Conservation (phyloP, 768 basidiomycete genomes). For the Naganishia vaughanmartiniae region DNA sequence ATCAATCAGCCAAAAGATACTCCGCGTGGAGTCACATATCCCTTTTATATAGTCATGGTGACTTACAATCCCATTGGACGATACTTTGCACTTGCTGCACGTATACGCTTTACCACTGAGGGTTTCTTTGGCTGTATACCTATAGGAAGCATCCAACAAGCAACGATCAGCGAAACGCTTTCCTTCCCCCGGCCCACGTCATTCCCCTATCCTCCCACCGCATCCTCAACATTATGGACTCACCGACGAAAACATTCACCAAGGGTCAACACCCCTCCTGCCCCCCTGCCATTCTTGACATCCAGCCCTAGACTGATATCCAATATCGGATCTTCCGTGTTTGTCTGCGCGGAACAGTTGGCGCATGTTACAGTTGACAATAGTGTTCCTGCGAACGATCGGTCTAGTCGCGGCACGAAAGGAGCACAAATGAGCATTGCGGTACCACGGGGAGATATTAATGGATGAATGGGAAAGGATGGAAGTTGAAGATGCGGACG, state of each 20-base stretch:
- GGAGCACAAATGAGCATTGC: too few species aligned
- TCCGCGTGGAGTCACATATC: not conserved
- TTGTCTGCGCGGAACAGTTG: slow-evolving; percentile 72
- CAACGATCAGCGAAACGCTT: too few species aligned
- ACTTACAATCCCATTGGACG: slow-evolving; percentile 12
- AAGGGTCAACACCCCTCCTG: slow-evolving; percentile 56
- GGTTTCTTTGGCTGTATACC: slow-evolving; percentile 82
- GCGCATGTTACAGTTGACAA: slow-evolving; percentile 89
- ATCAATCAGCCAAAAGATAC: not conserved
- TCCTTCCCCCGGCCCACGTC: too few species aligned
- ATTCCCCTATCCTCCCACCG: slow-evolving; percentile 1
- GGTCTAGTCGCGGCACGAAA: slow-evolving; percentile 58
- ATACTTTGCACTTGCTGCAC: slow-evolving; percentile 70
- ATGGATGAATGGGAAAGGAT: not conserved
- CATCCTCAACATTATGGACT: too few species aligned
- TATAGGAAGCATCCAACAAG: slow-evolving; percentile 44
- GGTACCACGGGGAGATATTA: too few species aligned
- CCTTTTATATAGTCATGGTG: not conserved
- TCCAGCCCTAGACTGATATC: slow-evolving; percentile 85
- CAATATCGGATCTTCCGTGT: slow-evolving; percentile 80
- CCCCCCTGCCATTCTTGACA: slow-evolving; percentile 45
- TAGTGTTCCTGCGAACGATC: slow-evolving; percentile 78
- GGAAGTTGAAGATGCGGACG: slow-evolving; percentile 23
- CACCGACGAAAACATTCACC: slow-evolving; percentile 72
- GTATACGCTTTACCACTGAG: slow-evolving; percentile 77